phyloP scores from a whole-genome alignment of 2,329 filamentous ascomycete genomes.

The Paecilomyces variotii region DNA sequence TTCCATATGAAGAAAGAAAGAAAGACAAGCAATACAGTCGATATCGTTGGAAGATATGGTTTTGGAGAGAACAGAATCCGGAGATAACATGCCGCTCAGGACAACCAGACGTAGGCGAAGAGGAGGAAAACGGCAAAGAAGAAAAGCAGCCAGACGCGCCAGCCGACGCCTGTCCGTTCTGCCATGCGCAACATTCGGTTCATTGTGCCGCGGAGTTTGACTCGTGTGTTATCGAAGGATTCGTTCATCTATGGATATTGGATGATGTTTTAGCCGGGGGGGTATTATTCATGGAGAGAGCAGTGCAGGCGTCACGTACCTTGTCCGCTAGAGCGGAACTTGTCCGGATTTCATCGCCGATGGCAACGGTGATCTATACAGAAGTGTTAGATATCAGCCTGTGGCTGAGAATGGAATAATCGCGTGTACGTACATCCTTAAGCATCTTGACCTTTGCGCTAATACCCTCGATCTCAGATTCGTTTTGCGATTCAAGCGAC shows the following conservation, averaged over 20 bases:
- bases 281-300: background rate
- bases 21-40: too few species aligned
- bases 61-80: too few species aligned
- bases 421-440: slow-evolving; percentile 62
- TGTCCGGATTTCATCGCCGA: slow-evolving; percentile 91
- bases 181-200: slow-evolving; percentile 96
- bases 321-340: slow-evolving; percentile 81
- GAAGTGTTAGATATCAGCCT: slow-evolving; percentile 27
- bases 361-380: slow-evolving; percentile 73
- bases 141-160: slow-evolving; percentile 89
- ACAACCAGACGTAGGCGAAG: slow-evolving; percentile 91
- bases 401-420: background rate
- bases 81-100: slow-evolving; percentile 39
- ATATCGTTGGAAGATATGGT: too few species aligned
- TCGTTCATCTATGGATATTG: slow-evolving; percentile 63
- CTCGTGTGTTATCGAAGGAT: slow-evolving; percentile 75
- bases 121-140: slow-evolving; percentile 73
- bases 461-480: slow-evolving; percentile 81
- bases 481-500: slow-evolving; percentile 93
- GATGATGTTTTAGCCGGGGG: background rate
- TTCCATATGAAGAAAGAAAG: too few species aligned
- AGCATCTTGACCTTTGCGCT: slow-evolving; percentile 80
- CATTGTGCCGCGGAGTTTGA: slow-evolving; percentile 84
- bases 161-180: slow-evolving; percentile 84
- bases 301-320: background rate